Base-by-base conservation (phyloP, 768 basidiomycete species). In the Leccinum rimulosum region DNA sequence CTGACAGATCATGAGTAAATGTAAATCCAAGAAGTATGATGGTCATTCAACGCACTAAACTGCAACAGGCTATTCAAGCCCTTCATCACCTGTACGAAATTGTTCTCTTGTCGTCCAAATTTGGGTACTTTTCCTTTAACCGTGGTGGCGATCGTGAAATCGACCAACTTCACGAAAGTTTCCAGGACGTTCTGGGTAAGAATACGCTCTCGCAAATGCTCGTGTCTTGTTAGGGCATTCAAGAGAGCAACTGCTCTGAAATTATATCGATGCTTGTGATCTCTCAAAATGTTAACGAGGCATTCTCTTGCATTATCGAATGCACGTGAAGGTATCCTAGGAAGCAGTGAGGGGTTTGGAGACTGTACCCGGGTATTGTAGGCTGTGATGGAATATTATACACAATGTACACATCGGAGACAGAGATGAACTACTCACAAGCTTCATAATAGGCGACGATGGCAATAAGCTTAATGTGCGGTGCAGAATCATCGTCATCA, bases 11-110 rank as follows among this genome's bases (percentile, higher is more conserved):
- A 30, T 57, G 1, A 63, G 35, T 25, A 5, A 30, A 10, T 48
- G 35, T 25, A 5, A 30, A 10, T 48, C 1, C 14, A 14, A 1
- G 7, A 47, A 28, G 17, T 25, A 33, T 0, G n/a, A 40, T 11
- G 4, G 36, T n/a, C 38, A 35, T 4, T 0, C 12, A 36, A 60
- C 68, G 38, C 6, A 69, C 68, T 52, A 8, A 59, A 67, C 14
- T 60, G 50, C 58, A 64, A 31, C 19, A 69, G 27, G 27, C 62
- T 61, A 8, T 22, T 61, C 40, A 69, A 31, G 28, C 66, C 60
- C 3, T 70, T 61, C 68, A 69, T 69, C 14, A 57, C 68, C 28
- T 63, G 63, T 19, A 52, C 52, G 30, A 70, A 65, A 48, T 60
- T 61, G 7, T 48, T 52, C 10, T 17, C 54, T 0, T 30, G 38